These are phyloP conservation scores for Ogataea nonfermentans DNA, from an alignment of 805 yeast genomes.

Conservation along the genomic window DNA sequence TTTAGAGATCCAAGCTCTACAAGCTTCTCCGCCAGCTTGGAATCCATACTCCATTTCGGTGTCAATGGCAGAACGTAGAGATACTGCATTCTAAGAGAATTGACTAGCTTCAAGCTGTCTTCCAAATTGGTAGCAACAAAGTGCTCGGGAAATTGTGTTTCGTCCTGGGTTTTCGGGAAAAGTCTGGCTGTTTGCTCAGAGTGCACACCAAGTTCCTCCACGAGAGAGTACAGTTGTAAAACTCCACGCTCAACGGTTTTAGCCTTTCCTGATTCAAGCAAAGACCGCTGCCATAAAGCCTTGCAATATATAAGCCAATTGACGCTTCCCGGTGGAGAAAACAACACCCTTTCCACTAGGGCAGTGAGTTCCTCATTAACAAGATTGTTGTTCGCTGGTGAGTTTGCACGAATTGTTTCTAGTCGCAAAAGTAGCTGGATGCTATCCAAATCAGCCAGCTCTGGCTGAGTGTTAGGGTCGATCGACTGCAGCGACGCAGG, in stretches of 20 bases:
- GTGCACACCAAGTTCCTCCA: slow-evolving; percentile 79
- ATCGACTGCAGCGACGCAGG: slow-evolving; percentile 51
- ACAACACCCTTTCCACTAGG: slow-evolving; percentile 66
- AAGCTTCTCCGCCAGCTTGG: slow-evolving; percentile 78
- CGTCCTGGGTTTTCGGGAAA: slow-evolving; percentile 44
- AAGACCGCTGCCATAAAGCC: slow-evolving; percentile 87
- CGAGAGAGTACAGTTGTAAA: slow-evolving; percentile 86
- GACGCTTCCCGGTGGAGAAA: slow-evolving; percentile 43
- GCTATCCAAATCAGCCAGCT: slow-evolving; percentile 64
- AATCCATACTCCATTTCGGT: slow-evolving; percentile 85
- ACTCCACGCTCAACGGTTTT: slow-evolving; percentile 93
- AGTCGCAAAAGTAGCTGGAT: slow-evolving; percentile 72
- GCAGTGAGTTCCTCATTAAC: slow-evolving; percentile 84
- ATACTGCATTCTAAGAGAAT: slow-evolving; percentile 58
- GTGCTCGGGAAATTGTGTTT: slow-evolving; percentile 23
- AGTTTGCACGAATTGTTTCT: slow-evolving; percentile 58
- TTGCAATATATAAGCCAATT: slow-evolving; percentile 80
- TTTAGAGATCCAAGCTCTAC: slow-evolving; percentile 80
- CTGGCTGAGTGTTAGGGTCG: slow-evolving; percentile 84
- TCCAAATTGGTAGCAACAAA: slow-evolving; percentile 19
- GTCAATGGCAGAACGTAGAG: slow-evolving; percentile 72
- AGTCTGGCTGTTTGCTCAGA: slow-evolving; percentile 49
- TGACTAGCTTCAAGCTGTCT: slow-evolving; percentile 36
- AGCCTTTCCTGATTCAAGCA: slow-evolving; percentile 74
- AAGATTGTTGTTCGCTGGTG: slow-evolving; percentile 69